A percentile compares a stretch with the other conserved stretches of the same genome.
phyloP scores from a whole-genome alignment of 352 stramenopile species.

The Phytophthora hibernalis region DNA sequence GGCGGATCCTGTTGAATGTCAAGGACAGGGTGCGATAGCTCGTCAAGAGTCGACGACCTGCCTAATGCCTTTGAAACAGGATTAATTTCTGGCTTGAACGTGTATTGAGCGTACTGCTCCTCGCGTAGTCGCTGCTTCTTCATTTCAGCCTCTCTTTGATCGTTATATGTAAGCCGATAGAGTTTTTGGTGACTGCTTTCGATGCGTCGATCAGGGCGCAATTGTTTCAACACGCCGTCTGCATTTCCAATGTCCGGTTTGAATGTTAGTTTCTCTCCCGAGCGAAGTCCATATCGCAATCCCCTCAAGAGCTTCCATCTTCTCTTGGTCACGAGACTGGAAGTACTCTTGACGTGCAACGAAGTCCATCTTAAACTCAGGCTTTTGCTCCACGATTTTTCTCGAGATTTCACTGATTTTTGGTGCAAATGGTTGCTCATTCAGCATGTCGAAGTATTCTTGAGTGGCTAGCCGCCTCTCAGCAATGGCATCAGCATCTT shows the following conservation, averaged over 20 bases:
- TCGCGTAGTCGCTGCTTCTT: conserved; percentile 69
- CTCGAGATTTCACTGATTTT: conserved; percentile 65
- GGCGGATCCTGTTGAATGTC: conserved; percentile 26
- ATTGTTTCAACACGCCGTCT: conserved; percentile 66
- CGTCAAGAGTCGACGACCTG: conserved; percentile 49
- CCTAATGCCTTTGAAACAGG: conserved; percentile 72
- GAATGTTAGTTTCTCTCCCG: conserved; percentile 60
- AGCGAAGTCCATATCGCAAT: conserved; percentile 41
- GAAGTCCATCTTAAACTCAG: conserved; percentile 85
- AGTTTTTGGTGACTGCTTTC: conserved; percentile 67
- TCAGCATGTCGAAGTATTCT: conserved; percentile 73
- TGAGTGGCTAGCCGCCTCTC: conserved; percentile 67
- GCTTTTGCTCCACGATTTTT: conserved; percentile 60
- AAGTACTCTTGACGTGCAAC: conserved; percentile 75
- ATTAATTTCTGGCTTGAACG: conserved; percentile 86
- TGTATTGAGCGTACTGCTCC: conserved; percentile 61
- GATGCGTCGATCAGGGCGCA: conserved; percentile 63
- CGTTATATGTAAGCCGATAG: conserved; percentile 75
- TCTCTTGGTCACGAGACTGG: conserved; percentile 67
- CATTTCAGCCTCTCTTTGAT: conserved; percentile 61
- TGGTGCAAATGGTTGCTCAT: conserved; percentile 65
- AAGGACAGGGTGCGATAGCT: conserved; percentile 49
- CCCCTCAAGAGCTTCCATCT: conserved; percentile 63
- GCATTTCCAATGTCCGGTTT: conserved; percentile 83
- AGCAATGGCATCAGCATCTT: conserved; percentile 53